Conservation (phyloP, 1,284 basidiomycete genomes). For the Ustilago hordei region DNA sequence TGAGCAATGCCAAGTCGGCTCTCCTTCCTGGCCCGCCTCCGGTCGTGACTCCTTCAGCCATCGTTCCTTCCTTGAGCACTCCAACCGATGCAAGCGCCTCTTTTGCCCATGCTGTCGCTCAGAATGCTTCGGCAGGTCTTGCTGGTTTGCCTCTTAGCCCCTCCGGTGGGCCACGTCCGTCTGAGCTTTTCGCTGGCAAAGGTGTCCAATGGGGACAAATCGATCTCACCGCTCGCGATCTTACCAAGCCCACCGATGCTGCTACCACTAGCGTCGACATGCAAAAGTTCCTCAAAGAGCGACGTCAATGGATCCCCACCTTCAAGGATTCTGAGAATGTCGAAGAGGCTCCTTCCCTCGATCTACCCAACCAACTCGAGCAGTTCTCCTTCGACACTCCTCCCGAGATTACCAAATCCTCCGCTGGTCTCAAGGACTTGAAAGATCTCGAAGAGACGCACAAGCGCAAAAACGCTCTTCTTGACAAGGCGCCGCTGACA, state of each 20-base stretch:
- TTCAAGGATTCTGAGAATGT: slow-evolving; percentile 41
- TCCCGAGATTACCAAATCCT: slow-evolving; percentile 17
- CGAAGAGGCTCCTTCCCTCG: slow-evolving; percentile 17
- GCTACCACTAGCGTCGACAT: slow-evolving; percentile 42
- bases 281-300: slow-evolving; percentile 60
- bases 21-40: slow-evolving; percentile 18
- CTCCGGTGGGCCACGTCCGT: slow-evolving; percentile 37
- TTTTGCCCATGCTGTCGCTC: slow-evolving; percentile 25
- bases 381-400: slow-evolving; percentile 38
- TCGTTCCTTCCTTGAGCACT: slow-evolving; percentile 28
- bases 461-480: slow-evolving; percentile 53
- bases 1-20: slow-evolving; percentile 15
- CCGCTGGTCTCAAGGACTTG: slow-evolving; percentile 49
- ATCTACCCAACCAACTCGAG: slow-evolving; percentile 37
- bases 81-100: slow-evolving; percentile 20
- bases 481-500: slow-evolving; percentile 23
- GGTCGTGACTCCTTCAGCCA: slow-evolving; percentile 25
- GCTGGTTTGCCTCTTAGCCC: slow-evolving; percentile 8
- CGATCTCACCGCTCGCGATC: slow-evolving; percentile 46
- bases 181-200: slow-evolving; percentile 62
- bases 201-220: slow-evolving; percentile 61
- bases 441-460: slow-evolving; percentile 59
- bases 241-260: slow-evolving; percentile 29
- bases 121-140: slow-evolving; percentile 25
- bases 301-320: slow-evolving; percentile 58